Evolutionary conservation across 805 yeast species (phyloP), one percentile per base, ranked within the genome.

Genomic region (Candida ortonii): DNA sequence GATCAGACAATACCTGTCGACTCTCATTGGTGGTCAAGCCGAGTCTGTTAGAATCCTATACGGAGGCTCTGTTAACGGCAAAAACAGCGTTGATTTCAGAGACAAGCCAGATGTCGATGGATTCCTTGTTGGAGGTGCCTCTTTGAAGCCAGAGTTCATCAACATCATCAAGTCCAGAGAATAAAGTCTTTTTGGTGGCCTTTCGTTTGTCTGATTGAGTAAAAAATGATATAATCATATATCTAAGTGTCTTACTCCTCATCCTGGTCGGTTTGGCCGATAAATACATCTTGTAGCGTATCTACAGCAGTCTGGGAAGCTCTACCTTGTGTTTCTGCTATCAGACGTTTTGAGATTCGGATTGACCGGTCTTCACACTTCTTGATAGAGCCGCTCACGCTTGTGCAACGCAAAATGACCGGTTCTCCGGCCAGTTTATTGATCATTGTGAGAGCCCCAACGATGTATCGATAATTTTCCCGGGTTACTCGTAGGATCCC

Each of bases 121-220:
- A 35, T 93, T 89, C 90, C 79, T 93, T 59, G 98, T 93, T 55
- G 98, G 98, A 61, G 98, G 98, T 73, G 98, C 98, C 61, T 86
- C 95, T 29, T 79, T 93, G 68, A 93, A 93, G 78, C 96, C 98
- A 50, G 98, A 93, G 73, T 93, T 93, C 61, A 79, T 86, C 60
- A 93, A 87, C 70, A 93, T 93, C 62, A 75, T 93, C 78, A 90
- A 84, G 73, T 84, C 95, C 36, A 83, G 95, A 82, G 69, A 71
- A 62, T 85, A 78, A 63, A 30, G n/a, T n/a, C n/a, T n/a, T n/a
- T n/a, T n/a, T n/a, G n/a, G n/a, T n/a, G n/a, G n/a, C n/a, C n/a
- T n/a, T n/a, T n/a, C n/a, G n/a, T n/a, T n/a, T n/a, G n/a, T n/a
- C n/a, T n/a, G n/a, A n/a, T n/a, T n/a, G n/a, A n/a, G n/a, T n/a